These are phyloP conservation scores for Brettanomyces nanus DNA, from an alignment of 805 yeast species.

Conservation along the genomic window DNA sequence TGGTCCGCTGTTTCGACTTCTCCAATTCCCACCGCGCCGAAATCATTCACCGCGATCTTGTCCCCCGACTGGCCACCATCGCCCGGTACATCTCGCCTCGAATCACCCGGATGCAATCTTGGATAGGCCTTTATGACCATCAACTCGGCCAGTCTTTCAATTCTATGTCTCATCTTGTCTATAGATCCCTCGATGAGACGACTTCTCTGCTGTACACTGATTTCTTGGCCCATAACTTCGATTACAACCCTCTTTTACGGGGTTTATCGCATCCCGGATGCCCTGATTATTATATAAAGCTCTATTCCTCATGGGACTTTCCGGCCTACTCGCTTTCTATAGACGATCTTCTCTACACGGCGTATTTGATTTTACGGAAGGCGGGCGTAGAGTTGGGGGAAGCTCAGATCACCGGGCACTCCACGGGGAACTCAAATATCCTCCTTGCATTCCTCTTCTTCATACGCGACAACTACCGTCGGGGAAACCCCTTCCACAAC, in stretches of 20 bases:
- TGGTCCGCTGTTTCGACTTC: background rate
- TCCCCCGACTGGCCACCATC: background rate
- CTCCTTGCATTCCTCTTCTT: conserved; percentile 42
- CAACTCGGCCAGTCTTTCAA: conserved; percentile 16
- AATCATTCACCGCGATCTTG: too few species aligned
- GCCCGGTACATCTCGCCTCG: conserved; percentile 12
- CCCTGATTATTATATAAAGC: conserved; percentile 21
- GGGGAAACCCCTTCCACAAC: conserved; percentile 88
- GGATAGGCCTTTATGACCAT: conserved; percentile 31
- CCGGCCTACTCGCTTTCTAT: conserved; percentile 56
- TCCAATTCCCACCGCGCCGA: background rate
- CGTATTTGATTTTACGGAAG: conserved; percentile 41
- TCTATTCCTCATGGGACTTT: conserved; percentile 56
- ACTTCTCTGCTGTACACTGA: conserved; percentile 9
- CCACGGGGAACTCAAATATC: background rate
- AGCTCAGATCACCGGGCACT: background rate
- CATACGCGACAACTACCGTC: conserved; percentile 70
- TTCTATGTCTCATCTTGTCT: conserved; percentile 27
- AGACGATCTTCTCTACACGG: conserved; percentile 61
- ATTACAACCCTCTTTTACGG: conserved; percentile 21
- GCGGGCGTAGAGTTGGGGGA: background rate
- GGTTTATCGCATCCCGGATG: conserved; percentile 11
- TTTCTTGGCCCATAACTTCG: conserved; percentile 21
- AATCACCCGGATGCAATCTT: conserved; percentile 30
- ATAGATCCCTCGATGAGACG: conserved; percentile 2